Evolutionary conservation across 140 eudicot species (phyloP).

Genomic region (Oenanthe javanica): DNA sequence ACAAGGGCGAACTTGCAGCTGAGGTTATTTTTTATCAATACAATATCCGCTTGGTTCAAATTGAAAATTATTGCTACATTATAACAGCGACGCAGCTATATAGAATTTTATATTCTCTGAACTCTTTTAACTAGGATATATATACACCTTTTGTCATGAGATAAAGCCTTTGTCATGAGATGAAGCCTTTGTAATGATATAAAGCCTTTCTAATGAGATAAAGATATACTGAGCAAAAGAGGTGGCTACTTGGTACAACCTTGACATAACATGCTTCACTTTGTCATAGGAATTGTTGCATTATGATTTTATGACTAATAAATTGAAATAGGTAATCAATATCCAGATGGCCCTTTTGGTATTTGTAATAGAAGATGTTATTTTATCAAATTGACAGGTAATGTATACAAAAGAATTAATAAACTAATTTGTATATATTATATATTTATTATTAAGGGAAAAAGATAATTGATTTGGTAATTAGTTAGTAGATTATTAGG

Average conservation of each 20-base stretch:
- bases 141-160: neutral
- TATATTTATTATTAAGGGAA: neutral
- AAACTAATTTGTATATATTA: neutral
- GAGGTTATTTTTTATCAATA: slow-evolving; percentile 42
- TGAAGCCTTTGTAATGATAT: too few relatives aligned
- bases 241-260: neutral
- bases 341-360: neutral
- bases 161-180: too few relatives aligned
- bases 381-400: neutral
- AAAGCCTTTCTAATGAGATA: too few relatives aligned
- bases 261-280: neutral
- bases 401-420: neutral
- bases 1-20: slow-evolving; percentile 31
- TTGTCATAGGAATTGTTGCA: neutral
- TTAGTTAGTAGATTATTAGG: neutral
- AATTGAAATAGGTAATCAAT: neutral
- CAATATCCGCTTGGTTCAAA: neutral
- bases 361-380: neutral
- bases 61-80: neutral
- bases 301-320: neutral
- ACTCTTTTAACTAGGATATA: neutral
- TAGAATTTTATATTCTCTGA: neutral
- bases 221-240: neutral
- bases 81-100: neutral
- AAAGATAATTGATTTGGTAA: neutral